Conservation (phyloP, 1,284 basidiomycete genomes). For the Abortiporus biennis region DNA sequence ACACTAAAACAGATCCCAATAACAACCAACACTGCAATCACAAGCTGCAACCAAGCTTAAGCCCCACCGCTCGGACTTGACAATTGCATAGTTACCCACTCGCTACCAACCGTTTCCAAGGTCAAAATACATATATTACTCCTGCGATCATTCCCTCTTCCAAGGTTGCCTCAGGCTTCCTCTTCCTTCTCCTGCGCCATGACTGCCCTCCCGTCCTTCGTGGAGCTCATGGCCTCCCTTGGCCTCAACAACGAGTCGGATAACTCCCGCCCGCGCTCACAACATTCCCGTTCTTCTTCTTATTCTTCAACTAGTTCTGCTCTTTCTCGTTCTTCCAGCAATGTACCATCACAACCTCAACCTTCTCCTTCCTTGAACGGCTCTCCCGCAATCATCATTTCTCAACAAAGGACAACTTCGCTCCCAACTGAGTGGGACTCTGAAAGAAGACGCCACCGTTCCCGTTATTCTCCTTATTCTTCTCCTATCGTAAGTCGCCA, state of each 20-base stretch:
- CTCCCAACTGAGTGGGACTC: slow-evolving; percentile 13
- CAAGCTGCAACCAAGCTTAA: no score
- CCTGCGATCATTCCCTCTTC: slow-evolving; percentile 7
- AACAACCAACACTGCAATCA: no score
- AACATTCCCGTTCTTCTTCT: slow-evolving; percentile 29
- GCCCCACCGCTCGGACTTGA: no score
- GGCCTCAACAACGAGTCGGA: slow-evolving; percentile 47
- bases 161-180: slow-evolving; percentile 26
- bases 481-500: slow-evolving; percentile 50
- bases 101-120: slow-evolving; percentile 8
- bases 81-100: slow-evolving; percentile 14
- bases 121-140: slow-evolving; percentile 20
- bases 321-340: slow-evolving; percentile 22
- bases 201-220: slow-evolving; percentile 74
- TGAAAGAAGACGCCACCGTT: slow-evolving; percentile 22
- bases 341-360: slow-evolving; percentile 16
- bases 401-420: slow-evolving; percentile 14
- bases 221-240: slow-evolving; percentile 76
- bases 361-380: slow-evolving; percentile 15
- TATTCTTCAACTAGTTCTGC: slow-evolving; percentile 31
- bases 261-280: slow-evolving; percentile 17
- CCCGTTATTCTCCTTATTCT: slow-evolving; percentile 62
- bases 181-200: slow-evolving; percentile 30
- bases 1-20: no score
- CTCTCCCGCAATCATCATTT: slow-evolving; percentile 26